Conservation (phyloP, 1,284 basidiomycete species). For the Wallemia ichthyophaga region DNA sequence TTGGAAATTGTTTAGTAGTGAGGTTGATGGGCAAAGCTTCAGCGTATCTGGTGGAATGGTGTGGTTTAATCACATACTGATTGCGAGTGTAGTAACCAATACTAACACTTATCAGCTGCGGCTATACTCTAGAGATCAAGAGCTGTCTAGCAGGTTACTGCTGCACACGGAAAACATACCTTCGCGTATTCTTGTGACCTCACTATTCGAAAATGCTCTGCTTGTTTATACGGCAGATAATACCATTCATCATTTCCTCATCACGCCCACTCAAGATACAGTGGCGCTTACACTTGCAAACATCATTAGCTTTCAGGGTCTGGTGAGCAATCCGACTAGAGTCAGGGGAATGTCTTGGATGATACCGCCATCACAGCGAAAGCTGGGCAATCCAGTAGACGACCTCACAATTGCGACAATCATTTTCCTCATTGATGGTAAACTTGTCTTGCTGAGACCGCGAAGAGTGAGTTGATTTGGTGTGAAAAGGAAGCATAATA, state of each 20-base stretch:
- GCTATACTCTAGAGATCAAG: constrained; percentile 77
- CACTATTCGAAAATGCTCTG: constrained; percentile 82
- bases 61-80: constrained; percentile 90
- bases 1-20: constrained; percentile 70
- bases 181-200: constrained; percentile 50
- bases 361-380: constrained; percentile 72
- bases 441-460: constrained; percentile 57
- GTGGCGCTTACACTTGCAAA: constrained; percentile 73
- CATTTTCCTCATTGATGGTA: constrained; percentile 80
- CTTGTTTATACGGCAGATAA: constrained; percentile 93
- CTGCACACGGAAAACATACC: constrained; percentile 52
- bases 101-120: constrained; percentile 41
- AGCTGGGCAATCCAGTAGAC: constrained; percentile 71
- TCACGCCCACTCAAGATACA: constrained; percentile 50
- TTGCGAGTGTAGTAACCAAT: constrained; percentile 34
- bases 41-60: constrained; percentile 64
- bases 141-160: constrained; percentile 57
- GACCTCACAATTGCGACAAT: constrained; percentile 84
- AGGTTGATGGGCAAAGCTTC: constrained; percentile 69
- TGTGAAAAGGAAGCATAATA: constrained; percentile 3
- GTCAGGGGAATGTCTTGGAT: constrained; percentile 91
- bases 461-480: constrained; percentile 26
- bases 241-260: constrained; percentile 70
- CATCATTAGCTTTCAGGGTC: constrained; percentile 75
- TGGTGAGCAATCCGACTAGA: constrained; percentile 52